Evolutionary conservation across 148 eudicot species (phyloP), one percentile per base, ranked within the genome.

Genomic region (Bassia scoparia): DNA sequence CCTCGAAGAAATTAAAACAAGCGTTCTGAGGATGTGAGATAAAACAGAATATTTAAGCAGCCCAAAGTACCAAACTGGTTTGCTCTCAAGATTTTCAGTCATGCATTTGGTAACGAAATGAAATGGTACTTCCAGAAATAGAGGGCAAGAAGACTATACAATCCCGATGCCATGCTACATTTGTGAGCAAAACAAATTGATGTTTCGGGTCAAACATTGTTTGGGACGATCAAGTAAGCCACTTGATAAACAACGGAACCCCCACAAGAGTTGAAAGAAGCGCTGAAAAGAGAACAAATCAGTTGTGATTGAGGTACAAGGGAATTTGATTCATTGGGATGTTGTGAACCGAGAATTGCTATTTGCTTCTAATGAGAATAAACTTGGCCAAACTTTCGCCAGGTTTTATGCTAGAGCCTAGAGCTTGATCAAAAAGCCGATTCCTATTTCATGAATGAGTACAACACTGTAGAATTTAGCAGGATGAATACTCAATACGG

Each of bases 261-360:
- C 38, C 76, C 69, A 26, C 73, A 76, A 27, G 77, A 76, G 15
- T 74, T 84, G 3, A 74, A 76, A 61, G 63, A 65, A 12, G 79
- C 78, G 78, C 82, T 29, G 65, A 75, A 12, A 73, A 76, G 12
- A 78, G 86, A 55, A 75, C 79, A 61, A 76, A 24, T 86, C 91
- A 0, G 86, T 88, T 5, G 86, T 90, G 23, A 80, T n/a, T 81
- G 23, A 85, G 92, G 71, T 90, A 90, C 41, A 74, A 80, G 90
- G 89, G 13, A 79, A 77, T 41, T 41, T 90, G 4, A 82, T 85
- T 53, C 84, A 73, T 37, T 90, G 96, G 96, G 96, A 90, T 82
- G 96, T 90, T n/a, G 84, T 82, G 81, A 90, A 90, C 73, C 92
- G 88, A 73, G 86, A 90, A 56, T 43, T 90, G 70, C 92, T 88